Evolutionary conservation across 2,329 filamentous ascomycete genomes (phyloP).

Genomic region (Aspergillus sp.): DNA sequence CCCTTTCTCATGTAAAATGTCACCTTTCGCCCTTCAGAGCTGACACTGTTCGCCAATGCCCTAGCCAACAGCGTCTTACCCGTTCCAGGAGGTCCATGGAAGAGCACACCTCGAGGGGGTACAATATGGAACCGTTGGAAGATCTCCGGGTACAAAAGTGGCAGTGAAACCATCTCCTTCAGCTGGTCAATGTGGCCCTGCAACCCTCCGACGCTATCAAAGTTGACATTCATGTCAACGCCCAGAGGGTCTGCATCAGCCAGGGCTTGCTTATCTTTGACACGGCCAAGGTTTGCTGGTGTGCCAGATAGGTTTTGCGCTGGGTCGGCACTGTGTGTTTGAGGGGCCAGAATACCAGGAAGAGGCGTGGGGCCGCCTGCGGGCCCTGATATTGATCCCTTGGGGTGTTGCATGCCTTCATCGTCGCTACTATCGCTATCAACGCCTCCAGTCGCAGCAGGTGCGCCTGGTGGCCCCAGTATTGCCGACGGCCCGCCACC

Average conservation of each 20-base stretch:
- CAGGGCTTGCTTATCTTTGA: slow-evolving; percentile 89
- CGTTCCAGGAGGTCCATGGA: slow-evolving; percentile 95
- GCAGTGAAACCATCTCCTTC: slow-evolving; percentile 97
- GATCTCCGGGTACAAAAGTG: slow-evolving; percentile 90
- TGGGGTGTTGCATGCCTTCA: slow-evolving; percentile 71
- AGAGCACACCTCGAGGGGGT: slow-evolving; percentile 90
- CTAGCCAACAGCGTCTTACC: slow-evolving; percentile 97
- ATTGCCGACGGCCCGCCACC: slow-evolving; percentile 74
- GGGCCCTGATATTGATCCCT: slow-evolving; percentile 46
- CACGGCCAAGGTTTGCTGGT: slow-evolving; percentile 84
- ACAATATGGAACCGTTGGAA: slow-evolving; percentile 91
- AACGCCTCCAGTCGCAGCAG: slow-evolving; percentile 73
- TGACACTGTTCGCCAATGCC: slow-evolving; percentile 88
- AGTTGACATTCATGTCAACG: slow-evolving; percentile 89
- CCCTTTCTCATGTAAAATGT: slow-evolving; percentile 99
- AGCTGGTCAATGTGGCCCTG: slow-evolving; percentile 94
- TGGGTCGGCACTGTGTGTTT: slow-evolving; percentile 62
- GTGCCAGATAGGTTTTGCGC: slow-evolving; percentile 62
- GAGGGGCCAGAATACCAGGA: slow-evolving; percentile 58
- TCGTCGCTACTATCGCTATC: slow-evolving; percentile 98
- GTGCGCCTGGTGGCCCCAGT: slow-evolving; percentile 70
- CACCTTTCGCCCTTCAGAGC: slow-evolving; percentile 87
- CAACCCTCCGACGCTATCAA: slow-evolving; percentile 90
- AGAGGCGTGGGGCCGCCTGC: slow-evolving; percentile 63
- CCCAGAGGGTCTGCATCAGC: slow-evolving; percentile 94